Base-by-base conservation (phyloP, 305 asterid genomes). In the Fraxinus angustifolia region DNA sequence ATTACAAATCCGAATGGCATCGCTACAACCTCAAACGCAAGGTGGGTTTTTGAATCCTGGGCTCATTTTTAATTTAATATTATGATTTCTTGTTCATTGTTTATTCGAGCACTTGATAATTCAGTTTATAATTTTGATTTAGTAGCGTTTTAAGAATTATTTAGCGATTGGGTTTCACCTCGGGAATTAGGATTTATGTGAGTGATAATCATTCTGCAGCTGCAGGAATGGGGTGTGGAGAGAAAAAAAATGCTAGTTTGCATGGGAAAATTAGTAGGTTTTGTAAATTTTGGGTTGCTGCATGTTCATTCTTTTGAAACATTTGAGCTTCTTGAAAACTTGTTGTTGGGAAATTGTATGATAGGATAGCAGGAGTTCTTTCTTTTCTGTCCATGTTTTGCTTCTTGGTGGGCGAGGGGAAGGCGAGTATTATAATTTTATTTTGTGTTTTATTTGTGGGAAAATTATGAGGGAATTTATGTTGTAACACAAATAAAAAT, bases 1-100 rank as follows among this genome's bases (percentile, higher is more conserved):
- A 96, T 87, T 96, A 92, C 93, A 96, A 89, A 88, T 94, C 99
- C 56, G 99, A 96, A 87, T 96, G 99, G 99, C 99, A 96, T 87
- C 97, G 99, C 12, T 96, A 94, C 91, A 96, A 96, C 76, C 99
- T 96, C 85, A 96, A 96, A 85, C 97, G 99, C 88, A 96, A 94
- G 99, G 99, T 96, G 8, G 48, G 12, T 75, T 12, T 65, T 67
- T 58, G 10, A 48, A 14, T 48, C 19, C 58, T 3, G 58, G 58
- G 58, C 2, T 48, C 58, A 12, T 48, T 48, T 48, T 48, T 48
- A 3, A 14, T 48, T 48, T 16, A 14, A 48, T 48, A 14, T 50
- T 50, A 10, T 8, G 34, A 3, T 65, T 75, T 50, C 17, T 40
- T 16, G 4, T 36, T 48, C n/a, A n/a, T 36, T 35, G 74, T 8